phyloP scores from a whole-genome alignment of 2,329 filamentous ascomycete genomes.

The Grosmannia clavigera region DNA sequence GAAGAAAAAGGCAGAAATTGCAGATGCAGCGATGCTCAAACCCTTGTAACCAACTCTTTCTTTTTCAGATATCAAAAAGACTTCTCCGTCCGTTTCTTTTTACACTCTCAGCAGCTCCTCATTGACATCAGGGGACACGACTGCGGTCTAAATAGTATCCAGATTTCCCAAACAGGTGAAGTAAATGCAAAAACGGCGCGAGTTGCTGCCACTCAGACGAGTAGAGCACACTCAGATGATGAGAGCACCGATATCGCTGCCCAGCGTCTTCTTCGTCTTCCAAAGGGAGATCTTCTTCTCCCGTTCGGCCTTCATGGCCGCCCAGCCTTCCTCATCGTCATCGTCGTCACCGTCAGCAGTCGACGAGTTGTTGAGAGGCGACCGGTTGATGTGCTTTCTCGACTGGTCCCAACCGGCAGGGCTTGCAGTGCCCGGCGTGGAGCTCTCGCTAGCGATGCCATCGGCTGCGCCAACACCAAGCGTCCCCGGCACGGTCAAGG shows the following conservation, averaged over 20 bases:
- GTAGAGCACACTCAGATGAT: slow-evolving; percentile 1
- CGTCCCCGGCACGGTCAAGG: slow-evolving; percentile 29
- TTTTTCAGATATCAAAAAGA: not conserved
- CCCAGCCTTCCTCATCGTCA: slow-evolving; percentile 55
- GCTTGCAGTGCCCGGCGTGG: not conserved
- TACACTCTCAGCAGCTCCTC: not conserved
- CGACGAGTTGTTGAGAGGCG: slow-evolving; percentile 25
- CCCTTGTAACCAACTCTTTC: not conserved
- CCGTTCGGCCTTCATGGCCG: slow-evolving; percentile 55
- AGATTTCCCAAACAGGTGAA: not conserved
- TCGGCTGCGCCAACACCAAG: not conserved
- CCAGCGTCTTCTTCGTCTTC: slow-evolving; percentile 42
- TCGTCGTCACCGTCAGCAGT: slow-evolving; percentile 43
- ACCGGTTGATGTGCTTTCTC: slow-evolving; percentile 23
- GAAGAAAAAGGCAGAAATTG: not conserved
- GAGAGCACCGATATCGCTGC: slow-evolving; percentile 2
- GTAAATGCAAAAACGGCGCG: not conserved
- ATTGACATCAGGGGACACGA: not conserved
- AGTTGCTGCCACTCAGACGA: not conserved
- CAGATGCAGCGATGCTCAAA: not conserved
- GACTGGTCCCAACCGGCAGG: slow-evolving; percentile 15
- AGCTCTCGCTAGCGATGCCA: slow-evolving; percentile 2
- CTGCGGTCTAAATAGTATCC: not conserved
- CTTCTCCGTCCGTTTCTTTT: not conserved
- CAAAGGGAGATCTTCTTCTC: slow-evolving; percentile 56